Evolutionary conservation across 164 flowering plant genomes (phyloP), one percentile per base, ranked within the genome.

Genomic region (Akebia trifoliata): DNA sequence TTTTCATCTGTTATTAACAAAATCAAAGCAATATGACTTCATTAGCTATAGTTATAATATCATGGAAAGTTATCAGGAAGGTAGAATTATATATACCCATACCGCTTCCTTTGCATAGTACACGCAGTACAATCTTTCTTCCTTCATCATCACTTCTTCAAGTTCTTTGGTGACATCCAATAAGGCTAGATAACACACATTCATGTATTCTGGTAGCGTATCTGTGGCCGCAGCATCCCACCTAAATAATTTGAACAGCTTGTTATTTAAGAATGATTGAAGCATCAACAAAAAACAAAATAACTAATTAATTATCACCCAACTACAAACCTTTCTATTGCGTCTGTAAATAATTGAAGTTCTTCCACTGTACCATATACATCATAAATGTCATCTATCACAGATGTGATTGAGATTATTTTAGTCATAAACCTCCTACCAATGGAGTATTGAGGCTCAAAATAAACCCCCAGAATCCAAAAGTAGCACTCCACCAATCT

Each of bases 131-230:
- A 60, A 51, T 36, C 55, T 68, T 67, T 69, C 75, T 45, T 73
- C 53, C 17, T 48, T 57, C 0, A 22, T 56, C 53, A 72, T 22
- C 4, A 69, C 50, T 25, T 66, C 53, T 44, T 69, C 77, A 24
- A 73, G 63, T 51, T 67, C 74, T 0, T 31, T 25, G 20, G 12
- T 22, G n/a, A 65, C 15, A 32, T 71, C 71, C 5, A 74, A 31
- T 4, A 76, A 21, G 15, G 54, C 68, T 12, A 18, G 26, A 36
- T 71, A 76, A 37, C 26, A 45, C 6, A 58, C 0, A 57, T 67
- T 70, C 75, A 81, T 72, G 63, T 76, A 74, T 4, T 71, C 77
- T 2, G 83, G 86, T 0, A 81, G 68, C 17, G 34, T 30, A 37
- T 77, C 62, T 1, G 35, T 37, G 15, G 59, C 48, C 8, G 42